Conservation (phyloP, 1,284 basidiomycete species). For the Rhizoctonia solani region DNA sequence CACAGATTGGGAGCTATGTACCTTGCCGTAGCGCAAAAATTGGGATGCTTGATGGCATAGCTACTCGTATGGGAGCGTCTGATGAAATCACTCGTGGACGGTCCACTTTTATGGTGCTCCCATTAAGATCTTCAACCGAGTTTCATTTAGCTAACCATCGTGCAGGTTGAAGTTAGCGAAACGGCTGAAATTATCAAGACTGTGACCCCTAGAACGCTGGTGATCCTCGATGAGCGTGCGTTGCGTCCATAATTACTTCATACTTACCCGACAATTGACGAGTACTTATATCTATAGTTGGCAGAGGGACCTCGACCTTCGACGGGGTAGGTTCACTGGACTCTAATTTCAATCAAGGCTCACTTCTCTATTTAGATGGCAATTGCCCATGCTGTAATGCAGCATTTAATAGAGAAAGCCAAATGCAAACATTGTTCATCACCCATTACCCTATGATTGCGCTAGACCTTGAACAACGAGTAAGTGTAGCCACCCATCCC, state of each 20-base stretch:
- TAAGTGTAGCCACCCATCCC: constrained; percentile 55
- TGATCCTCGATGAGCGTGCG: constrained; percentile 72
- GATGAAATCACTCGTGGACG: constrained; percentile 43
- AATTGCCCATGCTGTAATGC: constrained; percentile 77
- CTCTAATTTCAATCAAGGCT: background rate
- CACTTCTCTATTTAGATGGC: constrained; percentile 64
- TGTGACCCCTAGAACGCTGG: constrained; percentile 72
- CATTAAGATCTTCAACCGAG: constrained; percentile 80
- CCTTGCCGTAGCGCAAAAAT: constrained; percentile 73
- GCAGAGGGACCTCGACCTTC: constrained; percentile 79
- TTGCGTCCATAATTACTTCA: background rate
- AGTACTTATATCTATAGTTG: constrained; percentile 39
- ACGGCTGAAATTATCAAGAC: constrained; percentile 86
- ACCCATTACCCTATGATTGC: constrained; percentile 80
- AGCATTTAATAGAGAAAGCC: constrained; percentile 66
- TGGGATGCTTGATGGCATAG: constrained; percentile 79
- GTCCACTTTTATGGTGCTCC: constrained; percentile 52
- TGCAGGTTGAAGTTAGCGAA: constrained; percentile 86
- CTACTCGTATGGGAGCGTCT: constrained; percentile 80
- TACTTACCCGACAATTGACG: constrained; percentile 57
- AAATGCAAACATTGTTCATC: constrained; percentile 89
- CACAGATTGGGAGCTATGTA: constrained; percentile 57
- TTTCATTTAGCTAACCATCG: constrained; percentile 43
- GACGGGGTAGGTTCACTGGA: constrained; percentile 66
- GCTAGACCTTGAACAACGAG: constrained; percentile 59